Percentiles rank a stretch among this genome's conserved stretches.
phyloP scores from a whole-genome alignment of 164 flowering plant genomes.

The Dillenia turbinata region DNA sequence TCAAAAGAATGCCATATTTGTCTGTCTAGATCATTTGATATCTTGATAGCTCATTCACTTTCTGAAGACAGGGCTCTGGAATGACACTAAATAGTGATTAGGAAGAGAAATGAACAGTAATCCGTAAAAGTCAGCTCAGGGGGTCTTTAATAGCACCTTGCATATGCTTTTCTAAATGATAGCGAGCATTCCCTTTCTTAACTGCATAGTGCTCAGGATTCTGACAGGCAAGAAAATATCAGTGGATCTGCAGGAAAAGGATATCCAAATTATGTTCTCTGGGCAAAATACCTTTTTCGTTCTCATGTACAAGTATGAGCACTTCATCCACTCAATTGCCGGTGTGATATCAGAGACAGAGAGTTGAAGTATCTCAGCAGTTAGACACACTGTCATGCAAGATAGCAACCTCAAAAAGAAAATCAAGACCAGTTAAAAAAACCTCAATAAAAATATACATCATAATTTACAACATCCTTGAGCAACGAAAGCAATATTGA shows the following conservation, averaged over 20 bases:
- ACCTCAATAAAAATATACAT: too few species aligned
- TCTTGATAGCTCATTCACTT: slow-evolving; percentile 67
- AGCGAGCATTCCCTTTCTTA: slow-evolving; percentile 52
- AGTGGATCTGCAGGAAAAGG: slow-evolving; percentile 10
- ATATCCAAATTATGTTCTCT: slow-evolving; percentile 4
- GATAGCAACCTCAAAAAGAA: too few species aligned
- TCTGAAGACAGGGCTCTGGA: too few species aligned
- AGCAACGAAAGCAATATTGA: too few species aligned
- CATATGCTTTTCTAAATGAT: slow-evolving; percentile 66
- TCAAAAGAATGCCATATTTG: slow-evolving; percentile 90
- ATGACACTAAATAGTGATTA: too few species aligned
- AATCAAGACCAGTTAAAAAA: too few species aligned
- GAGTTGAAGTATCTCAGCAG: too few species aligned
- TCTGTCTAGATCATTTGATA: slow-evolving; percentile 92
- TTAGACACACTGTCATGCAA: too few species aligned
- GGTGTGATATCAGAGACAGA: too few species aligned
- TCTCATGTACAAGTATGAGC: slow-evolving; percentile 87
- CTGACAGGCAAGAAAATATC: slow-evolving; percentile 27
- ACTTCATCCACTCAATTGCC: slow-evolving; percentile 97
- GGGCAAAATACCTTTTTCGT: slow-evolving; percentile 74
- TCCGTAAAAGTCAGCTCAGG: not conserved
- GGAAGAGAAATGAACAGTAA: too few species aligned
- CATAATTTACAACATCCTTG: too few species aligned
- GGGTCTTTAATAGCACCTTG: slow-evolving; percentile 47
- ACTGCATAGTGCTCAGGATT: slow-evolving; percentile 74